Conservation (phyloP, 306 rosid species). For the Oemleria cerasiformis region DNA sequence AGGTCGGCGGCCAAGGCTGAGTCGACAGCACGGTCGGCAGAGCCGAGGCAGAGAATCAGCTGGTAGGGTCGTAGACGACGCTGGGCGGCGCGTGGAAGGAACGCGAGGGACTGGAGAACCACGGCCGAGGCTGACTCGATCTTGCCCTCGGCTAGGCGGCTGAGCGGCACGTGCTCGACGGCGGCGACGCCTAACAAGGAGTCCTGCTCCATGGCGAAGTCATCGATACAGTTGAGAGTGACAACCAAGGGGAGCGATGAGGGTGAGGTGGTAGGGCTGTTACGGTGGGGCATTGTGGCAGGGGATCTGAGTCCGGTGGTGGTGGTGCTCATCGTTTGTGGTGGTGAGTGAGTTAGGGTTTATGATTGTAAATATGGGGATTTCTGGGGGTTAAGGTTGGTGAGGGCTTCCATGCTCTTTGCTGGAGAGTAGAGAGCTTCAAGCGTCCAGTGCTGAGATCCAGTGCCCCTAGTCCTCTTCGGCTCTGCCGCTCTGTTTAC, state of each 20-base stretch:
- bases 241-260: constrained; percentile 72
- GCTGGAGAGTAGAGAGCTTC: neutral
- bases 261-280: constrained; percentile 54
- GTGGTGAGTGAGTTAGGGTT: constrained; percentile 26
- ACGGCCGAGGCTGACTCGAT: constrained; percentile 93
- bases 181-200: constrained; percentile 74
- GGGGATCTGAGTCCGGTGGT: constrained; percentile 37
- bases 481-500: constrained; percentile 1
- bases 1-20: constrained; percentile 86
- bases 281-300: constrained; percentile 69
- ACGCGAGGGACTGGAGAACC: constrained; percentile 82
- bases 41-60: constrained; percentile 92
- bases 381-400: constrained; percentile 8
- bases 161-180: constrained; percentile 84
- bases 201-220: constrained; percentile 72
- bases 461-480: neutral
- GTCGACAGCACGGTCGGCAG: constrained; percentile 80
- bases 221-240: constrained; percentile 89
- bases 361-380: constrained; percentile 16
- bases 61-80: constrained; percentile 93
- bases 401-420: neutral
- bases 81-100: constrained; percentile 97
- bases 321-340: constrained; percentile 17
- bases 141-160: constrained; percentile 81
- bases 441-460: neutral